phyloP scores from a whole-genome alignment of 2,329 filamentous ascomycete genomes.

The Myotisia sp. region DNA sequence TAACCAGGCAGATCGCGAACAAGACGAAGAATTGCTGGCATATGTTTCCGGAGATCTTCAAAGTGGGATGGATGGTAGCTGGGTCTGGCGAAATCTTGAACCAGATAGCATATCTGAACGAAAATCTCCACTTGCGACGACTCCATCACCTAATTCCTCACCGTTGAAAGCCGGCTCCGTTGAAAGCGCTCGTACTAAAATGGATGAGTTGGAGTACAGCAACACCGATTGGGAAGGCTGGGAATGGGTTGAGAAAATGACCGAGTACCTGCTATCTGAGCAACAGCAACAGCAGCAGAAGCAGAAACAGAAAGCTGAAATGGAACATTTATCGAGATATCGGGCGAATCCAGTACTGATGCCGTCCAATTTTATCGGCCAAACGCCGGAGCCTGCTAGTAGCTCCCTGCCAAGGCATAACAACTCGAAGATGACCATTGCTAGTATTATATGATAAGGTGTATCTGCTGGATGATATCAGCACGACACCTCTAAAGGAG shows the following conservation, averaged over 20 bases:
- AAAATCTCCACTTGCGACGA: conserved; percentile 5
- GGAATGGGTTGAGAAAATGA: conserved; percentile 54
- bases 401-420: conserved; percentile 17
- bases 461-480: too few species aligned
- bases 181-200: conserved; percentile 43
- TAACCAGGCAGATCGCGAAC: conserved; percentile 32
- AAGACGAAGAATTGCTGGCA: conserved; percentile 75
- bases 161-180: conserved; percentile 12
- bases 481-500: too few species aligned
- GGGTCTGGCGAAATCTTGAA: conserved; percentile 53
- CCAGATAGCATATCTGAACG: too few species aligned
- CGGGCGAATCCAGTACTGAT: conserved; percentile 1
- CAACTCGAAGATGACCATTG: conserved; percentile 34
- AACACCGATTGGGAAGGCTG: conserved; percentile 55
- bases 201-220: conserved; percentile 9
- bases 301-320: conserved; percentile 6
- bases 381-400: conserved; percentile 14
- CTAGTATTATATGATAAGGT: conserved; percentile 32
- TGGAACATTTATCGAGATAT: not conserved
- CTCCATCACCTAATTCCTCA: conserved; percentile 6
- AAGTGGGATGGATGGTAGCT: conserved; percentile 58
- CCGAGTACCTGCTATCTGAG: conserved; percentile 42
- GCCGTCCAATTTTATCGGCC: not conserved
- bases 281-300: conserved; percentile 22
- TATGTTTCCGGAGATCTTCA: conserved; percentile 82